Evolutionary conservation across 495 filamentous ascomycete genomes (phyloP), one percentile per base, ranked within the genome.

Genomic region (Pyrenula massariospora): DNA sequence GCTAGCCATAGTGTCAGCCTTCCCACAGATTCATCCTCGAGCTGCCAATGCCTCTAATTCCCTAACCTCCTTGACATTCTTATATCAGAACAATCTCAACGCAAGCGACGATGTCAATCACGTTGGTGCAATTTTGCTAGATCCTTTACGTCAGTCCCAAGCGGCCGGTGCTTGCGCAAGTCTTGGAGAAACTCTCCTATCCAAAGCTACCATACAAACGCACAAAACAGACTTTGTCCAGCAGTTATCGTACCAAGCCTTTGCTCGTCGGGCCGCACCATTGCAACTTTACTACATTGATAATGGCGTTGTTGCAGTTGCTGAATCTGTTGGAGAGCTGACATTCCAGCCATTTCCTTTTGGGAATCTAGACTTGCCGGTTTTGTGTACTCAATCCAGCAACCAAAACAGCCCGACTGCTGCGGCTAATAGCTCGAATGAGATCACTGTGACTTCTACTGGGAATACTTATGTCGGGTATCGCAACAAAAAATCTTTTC

Each of bases 401-500:
- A 66, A 51, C 11, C 54, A 60, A 25, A 62, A 58, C 36, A 58
- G 53, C 10, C 31, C 60, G 11, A 52, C 47, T 19, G 59, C 58
- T 50, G 56, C 3, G 60, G 65, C 24, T 42, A 63, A 56, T 25
- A 22, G 60, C 25, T 57, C 60, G 22, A 70, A 67, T 56, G 48
- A 69, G 56, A 21, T 76, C 49, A 57, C 53, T n/a, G 60, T 76
- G 22, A 22, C 59, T 10, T 65, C 72, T 1, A 58, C 62, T 20
- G 69, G 72, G 5, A 66, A 78, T 49, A 65, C 60, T 1, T 70
- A 73, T 53, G 58, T 66, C 10, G 77, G 77, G 2, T 77, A 70
- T 57, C 69, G 76, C n/a, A 75, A 81, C 63, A 67, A 74, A 25
- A 75, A 74, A 50, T 77, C 74, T 11, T 80, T 78, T 63, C 73